These are phyloP conservation scores for Boletus sp. DNA, from an alignment of 768 basidiomycete species.

Conservation along the genomic window DNA sequence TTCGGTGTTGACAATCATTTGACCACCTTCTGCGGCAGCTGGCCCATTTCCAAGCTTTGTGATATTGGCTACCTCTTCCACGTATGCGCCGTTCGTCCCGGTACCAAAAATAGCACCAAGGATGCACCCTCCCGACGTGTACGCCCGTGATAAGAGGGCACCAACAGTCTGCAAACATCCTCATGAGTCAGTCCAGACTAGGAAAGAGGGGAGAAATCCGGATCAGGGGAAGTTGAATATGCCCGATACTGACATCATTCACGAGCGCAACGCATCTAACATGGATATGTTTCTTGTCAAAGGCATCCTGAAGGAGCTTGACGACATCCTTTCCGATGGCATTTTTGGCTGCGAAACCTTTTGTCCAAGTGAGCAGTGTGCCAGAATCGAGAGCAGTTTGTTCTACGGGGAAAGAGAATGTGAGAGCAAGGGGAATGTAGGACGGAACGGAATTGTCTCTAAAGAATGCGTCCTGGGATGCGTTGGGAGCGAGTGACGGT, in stretches of 20 bases:
- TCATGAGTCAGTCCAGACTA: conserved; percentile 10
- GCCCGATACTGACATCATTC: conserved; percentile 78
- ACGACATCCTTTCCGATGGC: conserved; percentile 90
- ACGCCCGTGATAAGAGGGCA: conserved; percentile 88
- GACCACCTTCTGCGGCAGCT: conserved; percentile 57
- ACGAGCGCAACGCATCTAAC: conserved; percentile 91
- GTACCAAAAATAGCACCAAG: conserved; percentile 96
- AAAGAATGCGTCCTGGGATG: conserved; percentile 14
- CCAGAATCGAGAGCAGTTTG: conserved; percentile 92
- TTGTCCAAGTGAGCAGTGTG: conserved; percentile 91
- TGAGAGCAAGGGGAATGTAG: conserved; percentile 76
- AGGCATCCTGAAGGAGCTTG: conserved; percentile 85
- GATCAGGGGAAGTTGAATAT: neutral
- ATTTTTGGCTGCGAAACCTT: conserved; percentile 92
- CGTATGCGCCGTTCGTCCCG: conserved; percentile 97
- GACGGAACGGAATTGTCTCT: conserved; percentile 35
- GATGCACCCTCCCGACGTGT: conserved; percentile 88
- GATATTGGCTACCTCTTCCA: conserved; percentile 84
- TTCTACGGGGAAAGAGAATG: conserved; percentile 97
- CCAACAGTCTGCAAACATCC: conserved; percentile 76
- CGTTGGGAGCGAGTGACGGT: conserved; percentile 22
- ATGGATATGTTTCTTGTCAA: conserved; percentile 88
- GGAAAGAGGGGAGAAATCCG: neutral
- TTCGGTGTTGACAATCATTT: conserved; percentile 96
- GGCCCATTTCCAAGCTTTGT: conserved; percentile 73